These are phyloP conservation scores for Apiospora malaysiana DNA, from an alignment of 2,329 filamentous ascomycete genomes.

Conservation along the genomic window DNA sequence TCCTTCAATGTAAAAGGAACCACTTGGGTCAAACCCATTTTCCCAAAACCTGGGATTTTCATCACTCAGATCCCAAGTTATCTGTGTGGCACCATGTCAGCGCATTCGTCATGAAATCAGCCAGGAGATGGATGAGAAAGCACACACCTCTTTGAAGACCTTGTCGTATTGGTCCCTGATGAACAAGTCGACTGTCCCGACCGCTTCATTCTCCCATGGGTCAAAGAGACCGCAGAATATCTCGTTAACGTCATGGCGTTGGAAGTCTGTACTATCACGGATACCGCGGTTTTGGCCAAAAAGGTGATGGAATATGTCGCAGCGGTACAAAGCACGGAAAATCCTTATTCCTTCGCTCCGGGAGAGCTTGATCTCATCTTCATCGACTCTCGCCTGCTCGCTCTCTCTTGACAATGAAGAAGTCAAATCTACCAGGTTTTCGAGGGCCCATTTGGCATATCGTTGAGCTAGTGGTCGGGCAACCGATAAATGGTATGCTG, in stretches of 20 bases:
- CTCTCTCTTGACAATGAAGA: not conserved
- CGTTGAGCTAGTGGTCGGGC: constrained; percentile 22
- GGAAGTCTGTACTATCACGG: constrained; percentile 18
- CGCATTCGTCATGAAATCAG: not conserved
- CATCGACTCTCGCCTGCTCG: not conserved
- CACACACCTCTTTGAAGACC: not conserved
- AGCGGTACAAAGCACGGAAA: constrained; percentile 33
- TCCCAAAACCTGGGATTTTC: not conserved
- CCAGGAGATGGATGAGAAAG: not conserved
- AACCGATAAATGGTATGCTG: constrained; percentile 24
- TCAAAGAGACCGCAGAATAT: constrained; percentile 27
- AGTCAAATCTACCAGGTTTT: constrained; percentile 15
- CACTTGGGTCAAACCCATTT: not conserved
- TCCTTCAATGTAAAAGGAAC: not conserved
- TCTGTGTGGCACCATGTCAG: not conserved
- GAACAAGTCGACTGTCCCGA: constrained; percentile 29
- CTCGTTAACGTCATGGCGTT: constrained; percentile 23
- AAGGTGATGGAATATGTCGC: constrained; percentile 29
- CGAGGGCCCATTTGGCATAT: constrained; percentile 23
- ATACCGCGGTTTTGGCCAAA: constrained; percentile 26
- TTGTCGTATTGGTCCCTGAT: constrained; percentile 25
- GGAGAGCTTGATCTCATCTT: not conserved
- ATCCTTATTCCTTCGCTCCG: constrained; percentile 24
- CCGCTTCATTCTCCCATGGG: constrained; percentile 29
- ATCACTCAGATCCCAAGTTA: constrained; percentile 27